Evolutionary conservation across 1,139 yeast species (phyloP).

Genomic region (Geotrichum restrictum): DNA sequence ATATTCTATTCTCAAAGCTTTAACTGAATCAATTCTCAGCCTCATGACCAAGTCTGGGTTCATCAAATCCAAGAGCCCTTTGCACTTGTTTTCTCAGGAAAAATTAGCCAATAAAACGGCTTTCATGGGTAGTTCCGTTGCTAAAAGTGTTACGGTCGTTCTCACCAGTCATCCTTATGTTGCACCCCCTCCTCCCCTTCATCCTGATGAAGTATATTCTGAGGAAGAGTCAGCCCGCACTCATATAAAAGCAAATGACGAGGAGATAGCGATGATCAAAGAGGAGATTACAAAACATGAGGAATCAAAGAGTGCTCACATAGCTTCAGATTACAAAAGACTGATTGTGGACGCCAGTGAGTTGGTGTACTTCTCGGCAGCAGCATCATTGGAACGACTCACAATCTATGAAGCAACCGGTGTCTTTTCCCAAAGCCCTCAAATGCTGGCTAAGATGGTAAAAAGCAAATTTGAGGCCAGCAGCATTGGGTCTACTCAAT

Average conservation of each 20-base stretch:
- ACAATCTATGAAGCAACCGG: conserved; percentile 30
- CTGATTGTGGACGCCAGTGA: conserved; percentile 27
- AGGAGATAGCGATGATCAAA: conserved; percentile 21
- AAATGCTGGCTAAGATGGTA: conserved; percentile 18
- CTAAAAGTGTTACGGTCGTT: conserved; percentile 26
- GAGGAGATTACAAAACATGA: conserved; percentile 17
- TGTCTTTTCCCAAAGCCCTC: conserved; percentile 19
- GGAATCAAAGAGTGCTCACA: conserved; percentile 19
- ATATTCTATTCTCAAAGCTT: background rate
- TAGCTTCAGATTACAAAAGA: conserved; percentile 22
- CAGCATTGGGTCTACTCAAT: conserved; percentile 11
- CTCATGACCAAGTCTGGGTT: background rate
- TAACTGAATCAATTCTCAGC: background rate
- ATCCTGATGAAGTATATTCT: conserved; percentile 22
- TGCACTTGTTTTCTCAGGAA: background rate
- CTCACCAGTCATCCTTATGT: conserved; percentile 22
- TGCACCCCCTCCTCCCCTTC: conserved; percentile 24
- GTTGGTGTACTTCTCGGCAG: conserved; percentile 25
- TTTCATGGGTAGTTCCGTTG: conserved; percentile 18
- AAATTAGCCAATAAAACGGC: background rate
- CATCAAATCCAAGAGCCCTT: background rate
- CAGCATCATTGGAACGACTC: conserved; percentile 23
- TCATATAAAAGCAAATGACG: background rate
- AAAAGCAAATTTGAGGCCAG: conserved; percentile 15
- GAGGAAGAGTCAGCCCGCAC: conserved; percentile 20